Percentiles rank a stretch among this genome's conserved stretches.
These are phyloP conservation scores for Mucor racemosus DNA, from an alignment of 371 early-diverging fungal species.

Conservation along the genomic window DNA sequence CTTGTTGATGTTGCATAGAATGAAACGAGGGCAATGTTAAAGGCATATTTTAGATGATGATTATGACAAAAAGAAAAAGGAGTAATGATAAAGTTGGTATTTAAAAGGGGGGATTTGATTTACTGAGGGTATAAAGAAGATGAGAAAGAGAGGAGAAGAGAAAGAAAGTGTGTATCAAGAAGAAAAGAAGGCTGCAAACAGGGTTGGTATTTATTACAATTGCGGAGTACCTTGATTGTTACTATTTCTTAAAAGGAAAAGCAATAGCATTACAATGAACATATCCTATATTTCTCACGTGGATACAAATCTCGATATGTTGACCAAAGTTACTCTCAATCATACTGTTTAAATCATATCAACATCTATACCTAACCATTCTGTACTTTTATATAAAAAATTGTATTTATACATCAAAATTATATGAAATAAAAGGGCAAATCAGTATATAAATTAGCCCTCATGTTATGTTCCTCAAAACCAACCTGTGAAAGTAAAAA, in stretches of 20 bases:
- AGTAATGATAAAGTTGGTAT: neutral
- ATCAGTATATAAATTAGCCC: neutral
- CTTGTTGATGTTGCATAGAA: constrained; percentile 8
- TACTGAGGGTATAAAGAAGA: neutral
- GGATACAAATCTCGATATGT: neutral
- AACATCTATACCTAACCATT: neutral
- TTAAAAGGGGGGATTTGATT: neutral
- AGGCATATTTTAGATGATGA: constrained; percentile 10
- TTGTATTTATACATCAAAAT: neutral
- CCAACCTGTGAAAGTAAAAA: neutral
- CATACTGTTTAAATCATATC: neutral
- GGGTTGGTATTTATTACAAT: constrained; percentile 7
- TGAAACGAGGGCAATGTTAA: constrained; percentile 11
- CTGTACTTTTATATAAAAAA: neutral
- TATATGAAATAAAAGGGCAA: neutral
- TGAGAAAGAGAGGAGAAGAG: constrained; percentile 5
- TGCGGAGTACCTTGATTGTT: constrained; percentile 15
- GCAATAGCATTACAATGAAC: constrained; percentile 20
- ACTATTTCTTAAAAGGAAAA: constrained; percentile 13
- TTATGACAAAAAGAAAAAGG: neutral
- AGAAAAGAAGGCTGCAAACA: constrained; percentile 3
- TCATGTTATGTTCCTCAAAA: neutral
- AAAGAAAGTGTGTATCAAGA: neutral
- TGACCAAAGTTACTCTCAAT: neutral
- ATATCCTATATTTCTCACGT: constrained; percentile 1